Conservation (phyloP, 2,329 filamentous ascomycete genomes). For the Colletotrichum simmondsii region DNA sequence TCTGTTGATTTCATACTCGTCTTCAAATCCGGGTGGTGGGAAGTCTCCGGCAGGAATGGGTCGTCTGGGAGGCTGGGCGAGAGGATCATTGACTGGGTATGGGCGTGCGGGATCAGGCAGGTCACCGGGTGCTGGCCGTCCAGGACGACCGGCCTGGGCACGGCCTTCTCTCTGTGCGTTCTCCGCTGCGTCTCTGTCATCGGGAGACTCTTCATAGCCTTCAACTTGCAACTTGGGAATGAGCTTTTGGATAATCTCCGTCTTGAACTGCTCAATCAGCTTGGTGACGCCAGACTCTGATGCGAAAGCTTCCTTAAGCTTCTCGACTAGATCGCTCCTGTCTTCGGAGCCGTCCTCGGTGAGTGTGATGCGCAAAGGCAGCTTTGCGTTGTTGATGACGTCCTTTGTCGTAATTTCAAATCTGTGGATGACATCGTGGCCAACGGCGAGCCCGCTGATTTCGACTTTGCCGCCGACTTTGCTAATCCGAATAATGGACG, state of each 20-base stretch:
- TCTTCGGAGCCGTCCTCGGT: slow-evolving; percentile 58
- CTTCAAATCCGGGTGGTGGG: slow-evolving; percentile 90
- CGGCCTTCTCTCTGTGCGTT: slow-evolving; percentile 53
- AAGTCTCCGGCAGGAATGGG: slow-evolving; percentile 80
- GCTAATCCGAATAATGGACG: slow-evolving; percentile 84
- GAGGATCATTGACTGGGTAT: slow-evolving; percentile 73
- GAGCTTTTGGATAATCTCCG: slow-evolving; percentile 85
- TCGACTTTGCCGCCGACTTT: slow-evolving; percentile 87
- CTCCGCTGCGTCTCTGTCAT: slow-evolving; percentile 52
- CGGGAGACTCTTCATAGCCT: slow-evolving; percentile 75
- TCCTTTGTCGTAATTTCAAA: slow-evolving; percentile 82
- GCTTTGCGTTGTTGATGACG: slow-evolving; percentile 71
- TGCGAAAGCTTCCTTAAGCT: slow-evolving; percentile 75
- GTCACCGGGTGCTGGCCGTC: slow-evolving; percentile 47
- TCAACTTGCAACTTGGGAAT: slow-evolving; percentile 81
- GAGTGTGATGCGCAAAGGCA: slow-evolving; percentile 67
- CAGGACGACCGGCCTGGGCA: slow-evolving; percentile 51
- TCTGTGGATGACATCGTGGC: slow-evolving; percentile 82
- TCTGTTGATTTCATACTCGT: slow-evolving; percentile 86
- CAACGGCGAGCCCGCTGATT: slow-evolving; percentile 80
- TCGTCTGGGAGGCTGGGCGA: slow-evolving; percentile 65
- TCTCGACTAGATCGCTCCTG: slow-evolving; percentile 57
- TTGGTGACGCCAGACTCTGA: slow-evolving; percentile 76
- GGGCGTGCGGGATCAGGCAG: slow-evolving; percentile 71
- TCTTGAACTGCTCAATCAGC: slow-evolving; percentile 78